phyloP scores from a whole-genome alignment of 495 filamentous ascomycete genomes.

The Letharia lupina region DNA sequence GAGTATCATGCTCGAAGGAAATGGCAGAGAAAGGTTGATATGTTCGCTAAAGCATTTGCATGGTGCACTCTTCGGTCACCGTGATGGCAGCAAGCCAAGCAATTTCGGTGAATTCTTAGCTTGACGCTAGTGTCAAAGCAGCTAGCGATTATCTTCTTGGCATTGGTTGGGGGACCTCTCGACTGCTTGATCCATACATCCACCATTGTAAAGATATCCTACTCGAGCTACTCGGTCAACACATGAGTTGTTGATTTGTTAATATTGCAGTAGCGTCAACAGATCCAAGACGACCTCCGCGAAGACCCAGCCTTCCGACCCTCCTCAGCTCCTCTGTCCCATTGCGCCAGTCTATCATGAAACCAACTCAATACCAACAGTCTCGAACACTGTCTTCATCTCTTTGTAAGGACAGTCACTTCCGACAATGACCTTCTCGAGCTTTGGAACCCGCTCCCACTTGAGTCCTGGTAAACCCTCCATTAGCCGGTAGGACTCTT shows the following conservation, averaged over 20 bases:
- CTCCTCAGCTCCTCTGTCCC: no score
- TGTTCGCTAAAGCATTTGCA: not conserved
- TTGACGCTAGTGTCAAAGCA: not conserved
- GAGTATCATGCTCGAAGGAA: not conserved
- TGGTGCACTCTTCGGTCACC: not conserved
- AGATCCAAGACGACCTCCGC: no score
- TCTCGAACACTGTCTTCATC: not conserved
- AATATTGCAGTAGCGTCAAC: no score
- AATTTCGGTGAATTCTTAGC: not conserved
- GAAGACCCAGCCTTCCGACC: no score
- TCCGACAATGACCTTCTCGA: not conserved
- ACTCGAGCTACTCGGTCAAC: not conserved
- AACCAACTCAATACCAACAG: not conserved
- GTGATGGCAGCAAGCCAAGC: not conserved
- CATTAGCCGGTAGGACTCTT: not conserved
- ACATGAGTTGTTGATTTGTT: no score
- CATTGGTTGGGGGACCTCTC: not conserved
- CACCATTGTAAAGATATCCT: no score
- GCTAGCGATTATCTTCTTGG: not conserved
- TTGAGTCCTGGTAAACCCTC: not conserved
- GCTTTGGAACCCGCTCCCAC: not conserved
- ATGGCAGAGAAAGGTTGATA: not conserved
- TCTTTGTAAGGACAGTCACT: not conserved
- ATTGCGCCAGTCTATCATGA: not conserved
- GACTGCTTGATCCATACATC: not conserved